phyloP scores from a whole-genome alignment of 495 filamentous ascomycete species.

The Pseudevernia furfuracea region DNA sequence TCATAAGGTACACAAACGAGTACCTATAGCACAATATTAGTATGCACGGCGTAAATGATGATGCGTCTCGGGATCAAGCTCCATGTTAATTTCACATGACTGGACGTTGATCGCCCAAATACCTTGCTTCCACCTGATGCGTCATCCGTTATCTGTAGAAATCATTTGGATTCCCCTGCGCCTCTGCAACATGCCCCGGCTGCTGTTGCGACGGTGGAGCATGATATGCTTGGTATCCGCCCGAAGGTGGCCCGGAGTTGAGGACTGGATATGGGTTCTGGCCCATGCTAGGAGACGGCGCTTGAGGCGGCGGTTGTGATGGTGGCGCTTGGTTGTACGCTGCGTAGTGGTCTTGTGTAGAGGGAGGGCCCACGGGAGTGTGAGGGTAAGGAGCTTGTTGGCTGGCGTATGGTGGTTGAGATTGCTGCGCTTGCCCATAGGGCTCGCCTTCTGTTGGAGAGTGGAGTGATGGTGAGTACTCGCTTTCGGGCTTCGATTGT shows the following conservation, averaged over 20 bases:
- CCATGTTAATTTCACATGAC: not conserved
- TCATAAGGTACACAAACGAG: no score
- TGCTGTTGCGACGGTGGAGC: constrained; percentile 30
- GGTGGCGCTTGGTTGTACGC: constrained; percentile 43
- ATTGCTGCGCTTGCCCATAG: constrained; percentile 23
- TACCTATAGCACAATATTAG: no score
- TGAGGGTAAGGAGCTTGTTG: constrained; percentile 38
- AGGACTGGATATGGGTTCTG: constrained; percentile 39
- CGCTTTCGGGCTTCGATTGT: constrained; percentile 32
- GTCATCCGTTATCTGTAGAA: constrained; percentile 24
- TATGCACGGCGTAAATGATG: not conserved
- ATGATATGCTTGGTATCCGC: constrained; percentile 47
- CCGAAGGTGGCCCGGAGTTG: constrained; percentile 32
- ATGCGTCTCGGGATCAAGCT: not conserved
- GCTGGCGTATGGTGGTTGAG: constrained; percentile 32
- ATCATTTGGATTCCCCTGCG: constrained; percentile 25
- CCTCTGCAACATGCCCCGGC: constrained; percentile 22
- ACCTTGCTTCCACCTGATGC: not conserved
- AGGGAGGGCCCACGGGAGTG: constrained; percentile 27
- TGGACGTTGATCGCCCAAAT: not conserved
- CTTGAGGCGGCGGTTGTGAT: constrained; percentile 39
- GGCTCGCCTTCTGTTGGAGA: constrained; percentile 44
- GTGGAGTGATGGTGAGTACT: constrained; percentile 55
- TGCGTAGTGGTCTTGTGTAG: constrained; percentile 40
- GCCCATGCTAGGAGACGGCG: constrained; percentile 37